These are phyloP conservation scores for Salix koriyanagi DNA, from an alignment of 345 rosid species.

Conservation along the genomic window DNA sequence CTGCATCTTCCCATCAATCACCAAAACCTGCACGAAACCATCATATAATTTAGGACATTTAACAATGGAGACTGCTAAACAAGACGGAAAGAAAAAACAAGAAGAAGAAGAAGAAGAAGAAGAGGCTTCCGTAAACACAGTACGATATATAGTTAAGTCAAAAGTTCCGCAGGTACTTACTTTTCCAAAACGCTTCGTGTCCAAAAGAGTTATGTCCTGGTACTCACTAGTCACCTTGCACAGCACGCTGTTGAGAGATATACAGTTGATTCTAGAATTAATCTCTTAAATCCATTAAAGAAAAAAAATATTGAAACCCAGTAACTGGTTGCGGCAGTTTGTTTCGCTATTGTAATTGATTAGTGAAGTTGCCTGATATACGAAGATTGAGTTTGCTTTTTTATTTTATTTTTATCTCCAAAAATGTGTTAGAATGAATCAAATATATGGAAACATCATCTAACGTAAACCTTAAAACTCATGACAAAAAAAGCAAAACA, in stretches of 20 bases:
- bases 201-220: constrained; percentile 82
- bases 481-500: not conserved
- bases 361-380: no score
- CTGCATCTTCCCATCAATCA: constrained; percentile 97
- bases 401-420: not conserved
- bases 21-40: constrained; percentile 50
- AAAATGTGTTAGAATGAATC: no score
- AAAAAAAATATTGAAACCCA: not conserved
- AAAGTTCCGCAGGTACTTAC: constrained; percentile 18
- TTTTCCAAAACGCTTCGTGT: constrained; percentile 90
- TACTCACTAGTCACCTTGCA: constrained; percentile 65
- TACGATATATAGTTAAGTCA: no score
- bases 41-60: not conserved
- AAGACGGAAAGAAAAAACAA: not conserved
- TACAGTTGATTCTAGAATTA: not conserved
- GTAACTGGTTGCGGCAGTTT: no score
- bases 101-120: no score
- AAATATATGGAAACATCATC: not conserved
- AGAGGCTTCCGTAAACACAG: not conserved
- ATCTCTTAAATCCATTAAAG: not conserved
- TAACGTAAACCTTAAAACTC: not conserved
- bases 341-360: no score
- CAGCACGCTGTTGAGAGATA: constrained; percentile 49
- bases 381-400: no score
- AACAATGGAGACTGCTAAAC: not conserved